phyloP scores from a whole-genome alignment of 23 red algal species.

The Chondrus crispus region DNA sequence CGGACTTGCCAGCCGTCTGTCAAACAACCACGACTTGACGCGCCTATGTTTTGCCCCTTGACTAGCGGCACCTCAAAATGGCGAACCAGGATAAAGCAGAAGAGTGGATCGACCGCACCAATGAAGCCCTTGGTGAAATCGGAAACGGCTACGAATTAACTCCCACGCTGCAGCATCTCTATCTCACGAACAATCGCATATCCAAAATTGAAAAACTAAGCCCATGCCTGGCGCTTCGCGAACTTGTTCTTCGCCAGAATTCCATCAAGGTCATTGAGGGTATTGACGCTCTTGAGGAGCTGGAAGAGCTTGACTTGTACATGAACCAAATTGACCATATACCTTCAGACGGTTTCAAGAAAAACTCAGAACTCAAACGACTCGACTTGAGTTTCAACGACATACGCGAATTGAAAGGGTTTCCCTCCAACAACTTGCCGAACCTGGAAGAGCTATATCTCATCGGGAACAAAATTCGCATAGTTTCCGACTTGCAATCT shows the following conservation, averaged over 20 bases:
- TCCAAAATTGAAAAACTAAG: conserved; percentile 57
- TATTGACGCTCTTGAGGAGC: conserved; percentile 38
- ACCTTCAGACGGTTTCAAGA: conserved; percentile 25
- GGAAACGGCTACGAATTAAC: conserved; percentile 59
- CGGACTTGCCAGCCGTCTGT: no score
- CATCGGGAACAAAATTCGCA: conserved; percentile 83
- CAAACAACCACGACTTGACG: no score
- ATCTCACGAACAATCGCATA: conserved; percentile 87
- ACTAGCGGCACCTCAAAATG: no score
- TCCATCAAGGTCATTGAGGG: conserved; percentile 58
- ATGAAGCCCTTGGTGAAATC: conserved; percentile 28
- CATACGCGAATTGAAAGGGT: conserved; percentile 37
- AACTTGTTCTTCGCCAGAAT: conserved; percentile 95
- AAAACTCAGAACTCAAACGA: conserved; percentile 52
- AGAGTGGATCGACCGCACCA: conserved; percentile 64
- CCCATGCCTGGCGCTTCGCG: conserved; percentile 35
- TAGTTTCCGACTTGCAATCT: conserved; percentile 41
- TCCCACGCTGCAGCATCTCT: conserved; percentile 46
- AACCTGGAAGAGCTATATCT: conserved; percentile 91
- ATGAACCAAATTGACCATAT: conserved; percentile 76
- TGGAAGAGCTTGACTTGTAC: conserved; percentile 91
- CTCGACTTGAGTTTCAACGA: conserved; percentile 97
- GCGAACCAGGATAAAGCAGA: not conserved
- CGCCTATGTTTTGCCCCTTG: no score
- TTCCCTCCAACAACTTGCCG: conserved; percentile 45